Percentiles rank a stretch among this genome's conserved stretches.
Conservation (phyloP, 257 asterid genomes). For the Solanum dulcamara region DNA sequence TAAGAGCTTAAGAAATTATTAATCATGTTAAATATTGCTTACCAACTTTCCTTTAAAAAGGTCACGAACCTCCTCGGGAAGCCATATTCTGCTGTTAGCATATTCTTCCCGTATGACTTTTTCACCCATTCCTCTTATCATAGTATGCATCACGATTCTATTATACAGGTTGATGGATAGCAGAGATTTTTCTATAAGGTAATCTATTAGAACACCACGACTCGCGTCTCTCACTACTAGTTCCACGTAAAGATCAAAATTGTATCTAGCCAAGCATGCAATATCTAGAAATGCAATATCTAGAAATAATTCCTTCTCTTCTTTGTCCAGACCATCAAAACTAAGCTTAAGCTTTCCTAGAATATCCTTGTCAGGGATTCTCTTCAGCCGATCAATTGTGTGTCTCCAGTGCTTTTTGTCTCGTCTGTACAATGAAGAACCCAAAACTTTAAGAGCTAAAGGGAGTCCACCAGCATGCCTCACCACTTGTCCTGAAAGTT, state of each 20-base stretch:
- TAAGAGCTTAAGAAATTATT: not conserved
- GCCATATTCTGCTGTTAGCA: not conserved
- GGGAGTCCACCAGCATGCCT: not conserved
- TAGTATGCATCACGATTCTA: not conserved
- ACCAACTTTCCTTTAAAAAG: not conserved
- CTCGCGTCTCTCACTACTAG: not conserved
- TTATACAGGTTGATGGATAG: fast-evolving
- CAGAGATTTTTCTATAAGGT: not conserved
- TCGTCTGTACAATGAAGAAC: not conserved
- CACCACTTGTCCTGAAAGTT: not conserved
- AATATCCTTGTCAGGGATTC: not conserved
- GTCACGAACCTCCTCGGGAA: not conserved
- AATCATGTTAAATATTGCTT: not conserved
- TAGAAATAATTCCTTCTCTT: not conserved
- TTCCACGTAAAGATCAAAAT: not conserved
- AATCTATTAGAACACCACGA: not conserved
- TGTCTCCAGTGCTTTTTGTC: not conserved
- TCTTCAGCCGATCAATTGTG: not conserved
- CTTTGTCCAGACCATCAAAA: not conserved
- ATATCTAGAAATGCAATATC: not conserved
- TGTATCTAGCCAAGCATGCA: not conserved
- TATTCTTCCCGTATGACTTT: not conserved
- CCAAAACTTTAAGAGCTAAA: conserved; percentile 7
- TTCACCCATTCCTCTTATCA: not conserved
- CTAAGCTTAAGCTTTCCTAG: not conserved